These are phyloP conservation scores for Metschnikowia lunata DNA, from an alignment of 805 yeast genomes.

Conservation along the genomic window DNA sequence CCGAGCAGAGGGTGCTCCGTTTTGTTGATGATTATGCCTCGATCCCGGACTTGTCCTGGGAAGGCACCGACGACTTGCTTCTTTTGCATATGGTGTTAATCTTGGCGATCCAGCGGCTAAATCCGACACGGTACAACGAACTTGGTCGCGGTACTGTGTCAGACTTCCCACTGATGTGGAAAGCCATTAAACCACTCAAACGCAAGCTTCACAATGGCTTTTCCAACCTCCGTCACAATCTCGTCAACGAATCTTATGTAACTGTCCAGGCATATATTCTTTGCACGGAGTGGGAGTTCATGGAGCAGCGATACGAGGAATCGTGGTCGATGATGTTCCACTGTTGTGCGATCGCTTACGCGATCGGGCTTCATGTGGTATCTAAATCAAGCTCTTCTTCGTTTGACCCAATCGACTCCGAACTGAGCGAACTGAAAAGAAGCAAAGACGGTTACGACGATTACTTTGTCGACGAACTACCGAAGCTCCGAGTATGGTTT, in stretches of 20 bases:
- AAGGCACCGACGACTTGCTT: constrained; percentile 46
- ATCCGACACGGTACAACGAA: constrained; percentile 25
- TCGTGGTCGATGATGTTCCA: constrained; percentile 51
- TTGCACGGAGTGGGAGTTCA: constrained; percentile 49
- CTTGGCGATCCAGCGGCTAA: constrained; percentile 34
- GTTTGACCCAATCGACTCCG: background rate
- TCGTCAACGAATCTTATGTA: constrained; percentile 44
- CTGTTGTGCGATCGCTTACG: constrained; percentile 46
- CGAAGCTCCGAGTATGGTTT: constrained; percentile 46
- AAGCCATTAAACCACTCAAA: constrained; percentile 16
- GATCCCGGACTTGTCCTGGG: constrained; percentile 38
- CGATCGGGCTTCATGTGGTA: constrained; percentile 49
- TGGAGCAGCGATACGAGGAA: constrained; percentile 46
- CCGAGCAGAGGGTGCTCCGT: constrained; percentile 26
- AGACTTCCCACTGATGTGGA: constrained; percentile 19
- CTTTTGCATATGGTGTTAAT: constrained; percentile 43
- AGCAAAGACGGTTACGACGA: constrained; percentile 16
- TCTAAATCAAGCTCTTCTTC: constrained; percentile 15
- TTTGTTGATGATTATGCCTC: constrained; percentile 35
- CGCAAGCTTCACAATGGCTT: constrained; percentile 36
- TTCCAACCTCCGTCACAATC: constrained; percentile 43
- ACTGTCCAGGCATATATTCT: constrained; percentile 47
- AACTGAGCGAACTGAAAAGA: background rate
- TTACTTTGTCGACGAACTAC: constrained; percentile 20
- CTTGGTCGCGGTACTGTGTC: constrained; percentile 5